phyloP scores from a whole-genome alignment of 2,329 filamentous ascomycete genomes.

The Calonectria ilicicola region DNA sequence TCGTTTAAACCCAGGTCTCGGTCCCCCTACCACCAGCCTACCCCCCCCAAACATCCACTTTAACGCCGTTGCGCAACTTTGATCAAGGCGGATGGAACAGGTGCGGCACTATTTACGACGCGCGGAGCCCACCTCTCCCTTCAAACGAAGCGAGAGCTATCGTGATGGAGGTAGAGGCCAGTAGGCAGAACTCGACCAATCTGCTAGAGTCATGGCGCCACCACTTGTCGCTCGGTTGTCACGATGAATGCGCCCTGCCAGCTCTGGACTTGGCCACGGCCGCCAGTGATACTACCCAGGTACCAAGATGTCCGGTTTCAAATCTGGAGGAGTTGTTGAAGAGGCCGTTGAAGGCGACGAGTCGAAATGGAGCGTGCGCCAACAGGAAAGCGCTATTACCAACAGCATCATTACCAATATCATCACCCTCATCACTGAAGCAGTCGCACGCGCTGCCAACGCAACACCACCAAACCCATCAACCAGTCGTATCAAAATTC shows the following conservation, averaged over 20 bases:
- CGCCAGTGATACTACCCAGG: slow-evolving; percentile 30
- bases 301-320: slow-evolving; percentile 36
- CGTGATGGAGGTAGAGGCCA: slow-evolving; percentile 42
- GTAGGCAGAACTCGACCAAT: slow-evolving; percentile 37
- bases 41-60: slow-evolving; percentile 1
- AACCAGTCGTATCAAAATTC: slow-evolving; percentile 12
- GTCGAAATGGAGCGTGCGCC: background rate
- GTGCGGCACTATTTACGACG: slow-evolving; percentile 33
- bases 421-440: background rate
- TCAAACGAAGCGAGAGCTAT: slow-evolving; percentile 38
- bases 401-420: background rate
- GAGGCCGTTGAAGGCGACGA: background rate
- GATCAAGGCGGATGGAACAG: slow-evolving; percentile 38
- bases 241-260: slow-evolving; percentile 35
- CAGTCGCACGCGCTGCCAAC: background rate
- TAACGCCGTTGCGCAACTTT: slow-evolving; percentile 10
- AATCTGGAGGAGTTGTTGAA: slow-evolving; percentile 38
- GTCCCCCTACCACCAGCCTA: background rate
- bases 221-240: slow-evolving; percentile 33
- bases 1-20: slow-evolving; percentile 1
- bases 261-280: slow-evolving; percentile 28
- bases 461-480: background rate
- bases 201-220: slow-evolving; percentile 40
- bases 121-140: slow-evolving; percentile 33
- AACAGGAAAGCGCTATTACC: background rate